Percentiles rank a stretch among this genome's conserved stretches.
phyloP scores from a whole-genome alignment of 805 yeast genomes.

The Kregervanrija pseudodelftensis region DNA sequence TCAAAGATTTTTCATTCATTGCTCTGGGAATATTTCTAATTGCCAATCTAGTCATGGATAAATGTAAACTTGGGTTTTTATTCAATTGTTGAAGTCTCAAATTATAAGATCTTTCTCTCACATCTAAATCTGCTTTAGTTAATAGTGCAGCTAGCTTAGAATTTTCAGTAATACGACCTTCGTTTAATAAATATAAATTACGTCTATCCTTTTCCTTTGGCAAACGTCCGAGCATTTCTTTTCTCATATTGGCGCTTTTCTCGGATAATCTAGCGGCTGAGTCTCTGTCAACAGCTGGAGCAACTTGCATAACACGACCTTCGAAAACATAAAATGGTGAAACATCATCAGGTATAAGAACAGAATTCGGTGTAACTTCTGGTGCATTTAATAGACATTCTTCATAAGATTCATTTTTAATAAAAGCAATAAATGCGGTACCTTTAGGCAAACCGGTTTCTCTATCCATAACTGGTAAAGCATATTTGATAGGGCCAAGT shows the following conservation, averaged over 20 bases:
- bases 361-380: slow-evolving; percentile 45
- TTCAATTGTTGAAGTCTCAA: slow-evolving; percentile 84
- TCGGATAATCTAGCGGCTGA: slow-evolving; percentile 72
- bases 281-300: slow-evolving; percentile 81
- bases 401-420: slow-evolving; percentile 49
- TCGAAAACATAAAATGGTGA: slow-evolving; percentile 83
- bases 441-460: slow-evolving; percentile 85
- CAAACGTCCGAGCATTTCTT: slow-evolving; percentile 71
- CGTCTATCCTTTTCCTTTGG: slow-evolving; percentile 78
- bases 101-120: slow-evolving; percentile 82
- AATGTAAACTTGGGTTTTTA: slow-evolving; percentile 84
- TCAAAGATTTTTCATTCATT: slow-evolving; percentile 80
- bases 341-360: slow-evolving; percentile 88
- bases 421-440: slow-evolving; percentile 90
- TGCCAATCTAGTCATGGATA: slow-evolving; percentile 92
- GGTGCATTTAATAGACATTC: slow-evolving; percentile 79
- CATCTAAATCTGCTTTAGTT: slow-evolving; percentile 67
- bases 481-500: slow-evolving; percentile 87
- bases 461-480: slow-evolving; percentile 85
- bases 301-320: slow-evolving; percentile 80
- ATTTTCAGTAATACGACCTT: slow-evolving; percentile 80
- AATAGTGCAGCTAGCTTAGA: slow-evolving; percentile 71
- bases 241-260: slow-evolving; percentile 64
- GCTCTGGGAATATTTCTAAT: slow-evolving; percentile 90
- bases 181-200: slow-evolving; percentile 79